Conservation (phyloP, 2,329 filamentous ascomycete species). For the Talaromyces sp. region DNA sequence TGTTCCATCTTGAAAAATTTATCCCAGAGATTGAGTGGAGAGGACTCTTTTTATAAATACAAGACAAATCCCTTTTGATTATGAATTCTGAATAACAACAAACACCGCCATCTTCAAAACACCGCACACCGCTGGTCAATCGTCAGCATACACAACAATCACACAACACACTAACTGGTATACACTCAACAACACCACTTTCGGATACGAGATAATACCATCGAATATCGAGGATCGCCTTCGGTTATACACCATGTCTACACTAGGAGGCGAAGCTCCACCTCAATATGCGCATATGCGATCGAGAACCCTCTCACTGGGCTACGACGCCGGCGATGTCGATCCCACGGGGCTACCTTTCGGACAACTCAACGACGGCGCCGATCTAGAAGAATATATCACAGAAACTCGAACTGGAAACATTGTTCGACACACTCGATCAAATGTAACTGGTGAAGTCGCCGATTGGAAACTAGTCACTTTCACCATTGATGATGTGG, state of each 20-base stretch:
- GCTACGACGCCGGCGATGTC: slow-evolving; percentile 17
- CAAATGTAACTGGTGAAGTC: slow-evolving; percentile 53
- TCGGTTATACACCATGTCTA: slow-evolving; percentile 6
- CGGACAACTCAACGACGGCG: slow-evolving; percentile 28
- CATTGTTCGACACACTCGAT: slow-evolving; percentile 55
- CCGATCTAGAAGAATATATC: slow-evolving; percentile 66
- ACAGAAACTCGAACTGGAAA: slow-evolving; percentile 60
- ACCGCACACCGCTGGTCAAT: background rate
- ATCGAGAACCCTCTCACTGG: slow-evolving; percentile 10
- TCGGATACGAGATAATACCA: background rate
- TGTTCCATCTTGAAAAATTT: background rate
- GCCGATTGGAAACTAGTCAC: slow-evolving; percentile 63
- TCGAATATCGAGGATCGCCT: background rate
- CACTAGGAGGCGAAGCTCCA: slow-evolving; percentile 5
- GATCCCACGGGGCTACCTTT: slow-evolving; percentile 13
- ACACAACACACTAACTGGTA: background rate
- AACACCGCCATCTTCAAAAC: background rate
- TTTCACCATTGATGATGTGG: slow-evolving; percentile 67
- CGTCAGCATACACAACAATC: background rate
- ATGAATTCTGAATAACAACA: background rate
- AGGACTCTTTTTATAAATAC: background rate
- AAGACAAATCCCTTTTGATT: background rate
- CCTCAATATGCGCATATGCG: background rate
- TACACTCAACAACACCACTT: background rate
- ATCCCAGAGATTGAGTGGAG: background rate